Evolutionary conservation across 129 eudicot species (phyloP).

Genomic region (Flaveria trinervia): DNA sequence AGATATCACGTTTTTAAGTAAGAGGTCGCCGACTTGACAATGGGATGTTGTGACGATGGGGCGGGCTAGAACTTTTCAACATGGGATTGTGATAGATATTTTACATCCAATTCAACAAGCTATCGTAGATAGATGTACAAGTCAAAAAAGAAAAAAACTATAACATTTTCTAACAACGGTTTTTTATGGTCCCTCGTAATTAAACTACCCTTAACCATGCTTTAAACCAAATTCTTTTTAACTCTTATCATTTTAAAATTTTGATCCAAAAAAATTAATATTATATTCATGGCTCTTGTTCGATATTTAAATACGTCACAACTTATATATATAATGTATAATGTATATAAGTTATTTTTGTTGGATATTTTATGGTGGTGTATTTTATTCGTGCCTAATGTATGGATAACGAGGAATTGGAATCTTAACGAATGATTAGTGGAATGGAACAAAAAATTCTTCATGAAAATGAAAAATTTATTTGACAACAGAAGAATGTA

Average conservation of each 20-base stretch:
- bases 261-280: too few relatives aligned
- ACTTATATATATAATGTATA: not conserved
- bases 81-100: not conserved
- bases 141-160: too few relatives aligned
- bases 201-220: too few relatives aligned
- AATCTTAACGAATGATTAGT: conserved; percentile 23
- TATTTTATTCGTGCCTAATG: not conserved
- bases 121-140: too few relatives aligned
- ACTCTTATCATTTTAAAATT: too few relatives aligned
- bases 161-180: too few relatives aligned
- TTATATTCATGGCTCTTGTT: too few relatives aligned
- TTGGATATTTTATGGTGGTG: not conserved
- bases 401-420: conserved; percentile 13
- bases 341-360: not conserved
- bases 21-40: not conserved
- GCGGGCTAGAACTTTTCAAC: too few relatives aligned
- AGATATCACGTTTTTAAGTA: not conserved
- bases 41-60: not conserved
- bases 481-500: not conserved
- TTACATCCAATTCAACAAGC: too few relatives aligned
- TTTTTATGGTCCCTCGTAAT: too few relatives aligned
- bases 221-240: too few relatives aligned
- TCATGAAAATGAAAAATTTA: not conserved
- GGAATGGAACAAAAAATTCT: conserved; percentile 20
- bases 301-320: not conserved